These are phyloP conservation scores for Fusarium sublunatum DNA, from an alignment of 2,329 filamentous ascomycete species.

Conservation along the genomic window DNA sequence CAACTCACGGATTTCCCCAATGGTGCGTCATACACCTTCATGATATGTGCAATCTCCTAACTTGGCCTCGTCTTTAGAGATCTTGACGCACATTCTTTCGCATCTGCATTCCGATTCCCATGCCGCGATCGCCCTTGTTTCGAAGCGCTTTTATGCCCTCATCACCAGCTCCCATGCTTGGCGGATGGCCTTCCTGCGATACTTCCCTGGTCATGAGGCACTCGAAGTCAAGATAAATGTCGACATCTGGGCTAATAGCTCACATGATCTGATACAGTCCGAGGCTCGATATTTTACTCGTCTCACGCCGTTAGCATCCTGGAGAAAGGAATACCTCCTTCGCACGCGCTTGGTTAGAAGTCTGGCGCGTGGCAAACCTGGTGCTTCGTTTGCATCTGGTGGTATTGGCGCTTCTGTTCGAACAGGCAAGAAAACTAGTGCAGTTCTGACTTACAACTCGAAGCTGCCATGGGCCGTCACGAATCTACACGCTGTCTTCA, in stretches of 20 bases:
- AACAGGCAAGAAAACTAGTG: constrained; percentile 73
- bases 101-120: constrained; percentile 89
- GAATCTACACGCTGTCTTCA: constrained; percentile 81
- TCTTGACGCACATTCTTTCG: constrained; percentile 90
- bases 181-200: constrained; percentile 91
- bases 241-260: constrained; percentile 58
- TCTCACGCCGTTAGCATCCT: constrained; percentile 85
- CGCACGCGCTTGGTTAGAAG: constrained; percentile 86
- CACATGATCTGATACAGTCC: constrained; percentile 69
- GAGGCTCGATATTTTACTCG: constrained; percentile 85
- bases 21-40: constrained; percentile 65
- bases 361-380: constrained; percentile 82
- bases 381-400: constrained; percentile 62
- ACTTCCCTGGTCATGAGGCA: constrained; percentile 79
- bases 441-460: constrained; percentile 87
- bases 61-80: constrained; percentile 68
- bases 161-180: constrained; percentile 94
- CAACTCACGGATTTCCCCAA: constrained; percentile 77
- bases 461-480: constrained; percentile 83
- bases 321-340: constrained; percentile 95
- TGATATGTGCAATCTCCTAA: constrained; percentile 17
- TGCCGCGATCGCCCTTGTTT: constrained; percentile 84
- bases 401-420: constrained; percentile 64
- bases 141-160: constrained; percentile 84
- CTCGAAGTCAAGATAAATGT: constrained; percentile 50